Base-by-base conservation (phyloP, 1,284 basidiomycete species). In the Rhodotorula sp. region DNA sequence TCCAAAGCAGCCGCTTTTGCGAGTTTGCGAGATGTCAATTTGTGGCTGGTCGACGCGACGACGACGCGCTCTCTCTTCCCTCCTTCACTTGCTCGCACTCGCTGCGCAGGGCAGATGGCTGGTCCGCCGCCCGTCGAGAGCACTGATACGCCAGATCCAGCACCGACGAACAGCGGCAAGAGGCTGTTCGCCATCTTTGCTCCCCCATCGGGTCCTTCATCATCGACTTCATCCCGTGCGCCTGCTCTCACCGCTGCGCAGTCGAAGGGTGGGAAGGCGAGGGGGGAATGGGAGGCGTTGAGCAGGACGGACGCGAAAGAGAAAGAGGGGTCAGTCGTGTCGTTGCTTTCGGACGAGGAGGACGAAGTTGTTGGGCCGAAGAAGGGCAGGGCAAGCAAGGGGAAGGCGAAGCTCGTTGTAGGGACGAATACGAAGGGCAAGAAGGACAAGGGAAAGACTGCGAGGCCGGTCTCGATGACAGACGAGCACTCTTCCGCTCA, bases 121-220 rank as follows among this genome's bases (percentile, higher is more conserved):
- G 54, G 24, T 6, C 22, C 30, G 4, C 32, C 32, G 22, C 20
- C 20, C 4, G 32, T 7, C 13, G 19, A 24, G 48, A 20, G 22
- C 24, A 27, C 24, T 24, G 48, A 49, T 24, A 27, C 48, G 1
- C 48, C 48, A 6, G 48, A 15, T n/a, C 13, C 48, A n/a, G 24
- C 24, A 10, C 48, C n/a, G 24, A 15, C 55, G 24, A 7, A 5
- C 13, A n/a, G 9, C 13, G 8, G 10, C 36, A 56, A 27, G n/a
- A 27, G 19, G 36, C 32, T 56, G 6, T 56, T 44, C 55, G 27
- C 36, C 55, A 56, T 56, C 55, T 56, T 56, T 29, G 55, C 55
- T 39, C 55, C 55, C 15, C 55, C n/a, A 24, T 49, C 48, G 24
- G 34, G 34, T n/a, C 13, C 34, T 9, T 24, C 54, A 10, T n/a